Evolutionary conservation across 805 yeast genomes (phyloP).

Genomic region (Yarrowia yakushimensis): DNA sequence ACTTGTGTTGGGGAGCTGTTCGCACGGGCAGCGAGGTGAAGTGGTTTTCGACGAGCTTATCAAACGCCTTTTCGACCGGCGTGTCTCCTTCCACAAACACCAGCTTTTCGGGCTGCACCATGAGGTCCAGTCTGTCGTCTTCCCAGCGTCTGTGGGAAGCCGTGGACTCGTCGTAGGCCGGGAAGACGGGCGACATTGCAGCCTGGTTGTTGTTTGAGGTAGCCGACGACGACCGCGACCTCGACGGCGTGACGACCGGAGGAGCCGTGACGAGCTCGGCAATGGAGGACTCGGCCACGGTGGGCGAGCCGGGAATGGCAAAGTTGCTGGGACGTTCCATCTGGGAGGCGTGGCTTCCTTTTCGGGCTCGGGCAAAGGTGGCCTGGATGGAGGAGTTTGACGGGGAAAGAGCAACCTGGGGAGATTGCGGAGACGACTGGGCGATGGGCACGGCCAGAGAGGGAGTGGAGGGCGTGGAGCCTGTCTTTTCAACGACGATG

Average conservation of each 20-base stretch:
- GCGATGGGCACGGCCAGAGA: background rate
- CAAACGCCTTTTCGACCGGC: conserved; percentile 86
- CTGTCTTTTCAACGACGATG: too few relatives aligned
- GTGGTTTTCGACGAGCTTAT: conserved; percentile 63
- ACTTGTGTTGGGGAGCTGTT: conserved; percentile 44
- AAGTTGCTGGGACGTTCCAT: conserved; percentile 24
- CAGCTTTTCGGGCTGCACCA: conserved; percentile 75
- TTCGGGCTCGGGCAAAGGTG: conserved; percentile 23
- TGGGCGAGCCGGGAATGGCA: conserved; percentile 21
- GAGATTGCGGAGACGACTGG: background rate
- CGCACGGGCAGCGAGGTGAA: conserved; percentile 82
- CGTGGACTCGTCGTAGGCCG: conserved; percentile 1
- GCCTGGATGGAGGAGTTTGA: conserved; percentile 23
- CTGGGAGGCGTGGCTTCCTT: conserved; percentile 17
- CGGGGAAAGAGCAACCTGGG: conserved; percentile 16
- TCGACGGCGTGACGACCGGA: background rate
- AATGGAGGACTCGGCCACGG: conserved; percentile 12
- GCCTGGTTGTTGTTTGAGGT: conserved; percentile 19
- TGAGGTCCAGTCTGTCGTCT: conserved; percentile 63
- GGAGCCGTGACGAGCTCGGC: conserved; percentile 22
- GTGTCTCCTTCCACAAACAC: conserved; percentile 61
- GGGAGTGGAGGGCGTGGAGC: background rate
- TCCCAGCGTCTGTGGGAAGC: conserved; percentile 55
- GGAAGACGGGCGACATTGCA: conserved; percentile 20
- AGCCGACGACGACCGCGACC: conserved; percentile 12